Conservation (phyloP, 768 basidiomycete genomes). For the Tulasnella sp. region DNA sequence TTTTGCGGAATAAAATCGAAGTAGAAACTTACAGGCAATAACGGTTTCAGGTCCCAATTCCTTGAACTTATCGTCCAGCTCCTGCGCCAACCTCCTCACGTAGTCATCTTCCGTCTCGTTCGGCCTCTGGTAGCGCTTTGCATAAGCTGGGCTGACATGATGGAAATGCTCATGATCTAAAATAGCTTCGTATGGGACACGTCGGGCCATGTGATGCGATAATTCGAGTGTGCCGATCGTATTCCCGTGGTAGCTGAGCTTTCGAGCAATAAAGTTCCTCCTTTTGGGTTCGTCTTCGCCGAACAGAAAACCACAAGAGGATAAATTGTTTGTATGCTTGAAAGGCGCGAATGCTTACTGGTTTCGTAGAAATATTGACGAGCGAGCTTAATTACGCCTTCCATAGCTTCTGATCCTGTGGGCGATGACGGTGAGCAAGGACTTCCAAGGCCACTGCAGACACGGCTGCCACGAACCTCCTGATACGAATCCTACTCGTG, state of each 20-base stretch:
- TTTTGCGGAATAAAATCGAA: neutral
- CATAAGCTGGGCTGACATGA: conserved; percentile 87
- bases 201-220: conserved; percentile 66
- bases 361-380: conserved; percentile 58
- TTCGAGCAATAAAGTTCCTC: conserved; percentile 75
- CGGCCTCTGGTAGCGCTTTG: conserved; percentile 69
- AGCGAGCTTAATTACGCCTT: conserved; percentile 78
- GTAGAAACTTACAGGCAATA: conserved; percentile 64
- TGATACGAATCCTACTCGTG: conserved; percentile 68
- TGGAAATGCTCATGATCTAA: conserved; percentile 70
- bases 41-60: conserved; percentile 82
- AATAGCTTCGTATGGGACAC: conserved; percentile 67
- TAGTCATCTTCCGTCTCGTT: conserved; percentile 80
- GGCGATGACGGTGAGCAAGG: neutral
- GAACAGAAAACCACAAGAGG: neutral
- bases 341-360: conserved; percentile 33
- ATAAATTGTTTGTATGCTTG: conserved; percentile 18
- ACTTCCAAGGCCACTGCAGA: too few species aligned
- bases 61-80: conserved; percentile 83
- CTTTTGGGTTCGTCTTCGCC: conserved; percentile 76
- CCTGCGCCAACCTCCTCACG: conserved; percentile 72
- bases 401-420: conserved; percentile 87
- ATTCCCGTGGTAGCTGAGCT: conserved; percentile 85
- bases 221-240: conserved; percentile 72
- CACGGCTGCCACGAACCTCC: conserved; percentile 57